Evolutionary conservation across 495 filamentous ascomycete genomes (phyloP).

Genomic region (Cercophora samala): DNA sequence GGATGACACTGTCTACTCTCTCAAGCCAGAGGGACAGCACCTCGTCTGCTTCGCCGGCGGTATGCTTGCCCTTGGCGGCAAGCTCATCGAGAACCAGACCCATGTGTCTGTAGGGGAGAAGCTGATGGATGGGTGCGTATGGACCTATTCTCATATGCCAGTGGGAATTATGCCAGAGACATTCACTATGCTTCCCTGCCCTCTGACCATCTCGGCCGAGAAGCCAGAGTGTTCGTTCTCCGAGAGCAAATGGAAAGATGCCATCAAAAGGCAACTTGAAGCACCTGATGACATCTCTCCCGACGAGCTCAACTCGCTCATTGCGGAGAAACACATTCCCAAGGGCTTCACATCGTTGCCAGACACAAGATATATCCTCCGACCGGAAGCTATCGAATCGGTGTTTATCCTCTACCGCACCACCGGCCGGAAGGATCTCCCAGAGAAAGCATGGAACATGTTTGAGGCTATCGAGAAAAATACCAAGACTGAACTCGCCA

Average conservation of each 20-base stretch:
- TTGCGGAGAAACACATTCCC: constrained; percentile 61
- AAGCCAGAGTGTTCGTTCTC: constrained; percentile 64
- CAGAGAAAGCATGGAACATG: constrained; percentile 60
- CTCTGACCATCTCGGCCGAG: constrained; percentile 31
- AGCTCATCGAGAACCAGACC: constrained; percentile 59
- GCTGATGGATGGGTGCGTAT: constrained; percentile 79
- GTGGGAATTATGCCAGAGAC: constrained; percentile 82
- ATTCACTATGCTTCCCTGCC: constrained; percentile 60
- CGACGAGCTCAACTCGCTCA: constrained; percentile 33
- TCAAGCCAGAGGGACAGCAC: constrained; percentile 43
- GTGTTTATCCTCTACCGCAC: constrained; percentile 69
- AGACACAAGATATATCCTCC: constrained; percentile 63
- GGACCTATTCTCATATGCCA: constrained; percentile 70
- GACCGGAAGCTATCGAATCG: constrained; percentile 66
- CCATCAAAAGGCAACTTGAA: constrained; percentile 12
- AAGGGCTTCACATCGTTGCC: constrained; percentile 61
- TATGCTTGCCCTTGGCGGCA: constrained; percentile 78
- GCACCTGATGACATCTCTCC: constrained; percentile 16
- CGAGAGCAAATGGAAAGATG: constrained; percentile 52
- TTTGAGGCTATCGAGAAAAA: constrained; percentile 47
- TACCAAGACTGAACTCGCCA: constrained; percentile 50
- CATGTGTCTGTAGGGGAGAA: constrained; percentile 70
- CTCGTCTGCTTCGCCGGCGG: constrained; percentile 72
- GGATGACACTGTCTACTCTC: constrained; percentile 54
- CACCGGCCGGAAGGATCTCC: constrained; percentile 51